A percentile compares a stretch with the other conserved stretches of the same genome.
phyloP scores from a whole-genome alignment of 768 basidiomycete genomes.

The Chalciporus pseudorubinellus region DNA sequence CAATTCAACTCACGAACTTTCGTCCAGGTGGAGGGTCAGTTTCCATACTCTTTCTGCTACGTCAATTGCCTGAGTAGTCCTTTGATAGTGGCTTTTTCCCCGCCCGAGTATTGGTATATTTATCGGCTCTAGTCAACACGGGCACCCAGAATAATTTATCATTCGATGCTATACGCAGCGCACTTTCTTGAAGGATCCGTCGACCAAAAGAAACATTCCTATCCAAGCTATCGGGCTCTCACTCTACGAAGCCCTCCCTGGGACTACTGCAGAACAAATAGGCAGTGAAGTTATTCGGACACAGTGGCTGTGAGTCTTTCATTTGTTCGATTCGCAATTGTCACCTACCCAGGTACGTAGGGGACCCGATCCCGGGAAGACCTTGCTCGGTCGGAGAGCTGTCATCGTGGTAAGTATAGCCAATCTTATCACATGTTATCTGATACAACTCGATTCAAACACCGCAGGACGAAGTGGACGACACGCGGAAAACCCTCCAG shows the following conservation, averaged over 20 bases:
- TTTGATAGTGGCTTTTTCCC: constrained; percentile 86
- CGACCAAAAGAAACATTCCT: constrained; percentile 74
- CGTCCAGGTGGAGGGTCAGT: constrained; percentile 79
- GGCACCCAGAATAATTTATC: not conserved
- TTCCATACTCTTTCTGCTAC: constrained; percentile 6
- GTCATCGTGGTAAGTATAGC: constrained; percentile 70
- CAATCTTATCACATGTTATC: constrained; percentile 9
- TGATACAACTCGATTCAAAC: constrained; percentile 6
- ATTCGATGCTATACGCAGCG: constrained; percentile 43
- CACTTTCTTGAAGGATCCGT: constrained; percentile 76
- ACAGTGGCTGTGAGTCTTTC: constrained; percentile 82
- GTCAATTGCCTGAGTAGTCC: constrained; percentile 12
- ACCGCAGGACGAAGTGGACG: constrained; percentile 80
- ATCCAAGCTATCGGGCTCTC: constrained; percentile 97
- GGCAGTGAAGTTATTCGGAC: constrained; percentile 88
- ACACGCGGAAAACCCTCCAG: constrained; percentile 87
- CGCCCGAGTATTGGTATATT: constrained; percentile 77
- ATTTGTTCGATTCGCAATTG: constrained; percentile 1
- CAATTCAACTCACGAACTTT: not conserved
- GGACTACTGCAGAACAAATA: constrained; percentile 67
- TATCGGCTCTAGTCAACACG: not conserved
- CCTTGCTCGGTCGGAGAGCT: constrained; percentile 75
- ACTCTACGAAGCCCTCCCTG: constrained; percentile 87
- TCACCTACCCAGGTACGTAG: constrained; percentile 32
- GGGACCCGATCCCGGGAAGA: constrained; percentile 62